Base-by-base conservation (phyloP, 768 basidiomycete species). In the Lanmaoa rubissima region DNA sequence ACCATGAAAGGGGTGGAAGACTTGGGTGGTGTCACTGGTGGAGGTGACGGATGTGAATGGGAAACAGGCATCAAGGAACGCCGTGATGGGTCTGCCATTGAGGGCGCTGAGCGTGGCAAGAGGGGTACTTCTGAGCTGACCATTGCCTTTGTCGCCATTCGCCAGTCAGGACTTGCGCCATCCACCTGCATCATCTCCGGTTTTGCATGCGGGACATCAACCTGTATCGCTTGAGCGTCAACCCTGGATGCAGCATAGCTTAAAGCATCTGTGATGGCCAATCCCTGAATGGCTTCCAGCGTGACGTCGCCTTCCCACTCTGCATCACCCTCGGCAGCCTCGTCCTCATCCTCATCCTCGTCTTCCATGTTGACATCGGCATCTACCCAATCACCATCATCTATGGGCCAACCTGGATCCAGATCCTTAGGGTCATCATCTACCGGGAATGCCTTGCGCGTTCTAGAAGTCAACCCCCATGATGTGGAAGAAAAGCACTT, bases 321-420 rank as follows among this genome's bases (percentile, higher is more conserved):
- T 5, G 52, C 32, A 17, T 58, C 60, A 1, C 11, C 44, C 2
- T 59, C 68, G 0, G 16, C 55, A 14, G 53, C 7, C 5, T 73
- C 69, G 6, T 73, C 67, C 0, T 71, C 71, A 16, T 73, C 69
- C 10, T 73, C 67, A 38, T 70, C 69, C 0, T 70, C 69, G 38
- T 73, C 69, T 31, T 73, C 70, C 61, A 71, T 69, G 49, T 71
- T 71, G 1, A 69, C 51, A 31, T 71, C 70, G 1, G 61, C 39
- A 40, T 69, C 71, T 10, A 44, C 58, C 62, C 67, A 69, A 24
- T 69, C 67, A 0, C 60, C 21, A 16, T 70, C 68, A 10, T 66
- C 69, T 43, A 67, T 56, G 0, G 60, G 40, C 62, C 65, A 69
- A 9, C 44, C 28, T 2, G 56, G 9, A 42, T 68, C 68, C 1